Conservation (phyloP, 1,284 basidiomycete genomes). For the Trametes polyzona region DNA sequence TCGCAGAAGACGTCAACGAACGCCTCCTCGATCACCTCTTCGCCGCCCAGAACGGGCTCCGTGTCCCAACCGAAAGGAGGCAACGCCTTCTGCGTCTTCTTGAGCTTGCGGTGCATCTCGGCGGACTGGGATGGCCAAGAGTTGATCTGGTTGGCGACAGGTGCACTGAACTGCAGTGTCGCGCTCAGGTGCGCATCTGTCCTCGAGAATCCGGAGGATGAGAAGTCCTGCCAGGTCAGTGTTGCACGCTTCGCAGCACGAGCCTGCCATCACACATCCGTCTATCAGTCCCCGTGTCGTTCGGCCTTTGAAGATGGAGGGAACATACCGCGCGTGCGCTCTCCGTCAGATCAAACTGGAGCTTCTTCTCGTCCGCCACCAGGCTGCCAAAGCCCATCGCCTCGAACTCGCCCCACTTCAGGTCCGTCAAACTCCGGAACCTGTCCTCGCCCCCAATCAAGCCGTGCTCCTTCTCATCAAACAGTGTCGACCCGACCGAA, state of each 20-base stretch:
- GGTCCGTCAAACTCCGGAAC: conserved; percentile 80
- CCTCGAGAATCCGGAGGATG: conserved; percentile 77
- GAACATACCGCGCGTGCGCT: conserved; percentile 76
- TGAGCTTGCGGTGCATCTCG: conserved; percentile 75
- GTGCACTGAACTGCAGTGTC: conserved; percentile 81
- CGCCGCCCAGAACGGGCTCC: conserved; percentile 70
- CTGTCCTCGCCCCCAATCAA: conserved; percentile 55
- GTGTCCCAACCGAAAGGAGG: conserved; percentile 88
- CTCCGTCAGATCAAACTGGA: conserved; percentile 88
- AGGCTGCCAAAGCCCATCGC: conserved; percentile 71
- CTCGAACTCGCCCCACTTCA: conserved; percentile 91
- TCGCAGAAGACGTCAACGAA: conserved; percentile 90
- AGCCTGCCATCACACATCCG: conserved; percentile 47
- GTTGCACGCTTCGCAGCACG: conserved; percentile 76
- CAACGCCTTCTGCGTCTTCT: conserved; percentile 80
- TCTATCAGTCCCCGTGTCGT: not conserved
- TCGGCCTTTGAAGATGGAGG: not conserved
- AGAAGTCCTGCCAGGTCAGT: conserved; percentile 88
- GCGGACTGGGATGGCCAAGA: conserved; percentile 75
- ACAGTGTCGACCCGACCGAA: conserved; percentile 36
- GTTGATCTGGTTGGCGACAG: conserved; percentile 65
- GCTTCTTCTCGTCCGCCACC: conserved; percentile 60
- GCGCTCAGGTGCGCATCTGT: conserved; percentile 73
- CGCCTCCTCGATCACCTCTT: conserved; percentile 83
- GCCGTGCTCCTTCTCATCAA: conserved; percentile 37